Base-by-base conservation (phyloP, 1,284 basidiomycete species). In the Exobasidium cylindrosporum region DNA sequence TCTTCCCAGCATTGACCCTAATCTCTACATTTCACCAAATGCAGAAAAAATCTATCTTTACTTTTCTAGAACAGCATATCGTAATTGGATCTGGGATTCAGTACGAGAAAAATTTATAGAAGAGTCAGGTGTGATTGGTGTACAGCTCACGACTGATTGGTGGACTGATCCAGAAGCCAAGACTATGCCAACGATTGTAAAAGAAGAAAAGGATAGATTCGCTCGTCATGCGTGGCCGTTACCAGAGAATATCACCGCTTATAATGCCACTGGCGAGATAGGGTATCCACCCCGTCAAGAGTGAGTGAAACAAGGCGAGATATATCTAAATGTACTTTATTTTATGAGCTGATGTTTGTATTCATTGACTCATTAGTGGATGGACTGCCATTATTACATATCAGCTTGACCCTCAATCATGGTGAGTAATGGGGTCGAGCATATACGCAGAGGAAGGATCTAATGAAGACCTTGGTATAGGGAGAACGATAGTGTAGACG, bases 51-150 rank as follows among this genome's bases (percentile, higher is more conserved):
- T 60, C 54, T 60, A 60, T 21, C 28, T 60, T 11, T 60, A 60
- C 54, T 31, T 30, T 10, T 57, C 52, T 23, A 53, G 58, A 60
- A 59, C 56, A 24, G 58, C 58, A 10, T 60, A 60, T 46, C 17
- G 50, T 11, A 60, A 60, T 61, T 60, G 58, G 58, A 45, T 23
- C 4, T 60, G 58, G 58, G 58, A 60, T 31, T 28, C 32, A 58
- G 29, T 23, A 10, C 58, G 56, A 17, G 60, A 28, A 29, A 56
- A 60, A 21, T 60, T 57, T 21, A 60, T 60, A 4, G 58, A 58
- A 59, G 57, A 59, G 31, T 31, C 54, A 28, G 60, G 57, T 26
- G 49, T 58, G 32, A n/a, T 58, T 24, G 58, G 57, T n/a, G 54
- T 29, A 11, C 23, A 52, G 21, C 21, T 52, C 11, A 13, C 49